Base-by-base conservation (phyloP, 2,329 filamentous ascomycete species). In the Metarhizium brunneum region DNA sequence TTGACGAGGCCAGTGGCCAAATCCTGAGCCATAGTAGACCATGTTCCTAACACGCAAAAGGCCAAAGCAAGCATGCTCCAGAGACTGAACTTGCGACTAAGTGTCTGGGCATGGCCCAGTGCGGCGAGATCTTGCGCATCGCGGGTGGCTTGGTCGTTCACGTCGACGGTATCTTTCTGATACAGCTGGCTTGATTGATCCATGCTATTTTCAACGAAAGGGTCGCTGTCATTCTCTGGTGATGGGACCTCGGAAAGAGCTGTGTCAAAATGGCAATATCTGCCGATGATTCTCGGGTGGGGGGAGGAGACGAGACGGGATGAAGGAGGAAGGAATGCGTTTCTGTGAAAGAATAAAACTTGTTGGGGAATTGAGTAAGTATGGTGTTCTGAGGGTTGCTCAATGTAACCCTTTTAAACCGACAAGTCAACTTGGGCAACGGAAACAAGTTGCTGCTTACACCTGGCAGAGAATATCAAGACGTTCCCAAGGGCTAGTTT, bases 11-110 rank as follows among this genome's bases (percentile, higher is more conserved):
- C 80, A 57, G 73, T 78, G 55, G 63, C 63, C 5, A 73, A 58
- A 47, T 65, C 67, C 62, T 82, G 78, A 0, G 80, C 80, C 58
- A 82, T 79, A 0, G 79, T 82, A 0, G 77, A 78, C 72, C 79
- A 83, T 4, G 80, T 83, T 56, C 80, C 80, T 35, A 83, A 69
- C 14, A 83, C 77, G 56, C 74, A 79, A 57, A 83, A 81, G 32
- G 80, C 76, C 20, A 83, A 71, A 20, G 78, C 75, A 11, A 83
- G 70, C 78, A 83, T 81, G 65, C 78, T 81, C 75, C 73, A 76
- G 6, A 76, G 65, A 63, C 72, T 73, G 63, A 83, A 83, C 60
- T 82, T 75, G 57, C 73, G 71, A 3, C 65, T 61, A 45, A 75
- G 68, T 16, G 61, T 62, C 64, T 75, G 69, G 47, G 63, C 64